phyloP scores from a whole-genome alignment of 495 filamentous ascomycete genomes.

The Pseudotulostoma volvatum region DNA sequence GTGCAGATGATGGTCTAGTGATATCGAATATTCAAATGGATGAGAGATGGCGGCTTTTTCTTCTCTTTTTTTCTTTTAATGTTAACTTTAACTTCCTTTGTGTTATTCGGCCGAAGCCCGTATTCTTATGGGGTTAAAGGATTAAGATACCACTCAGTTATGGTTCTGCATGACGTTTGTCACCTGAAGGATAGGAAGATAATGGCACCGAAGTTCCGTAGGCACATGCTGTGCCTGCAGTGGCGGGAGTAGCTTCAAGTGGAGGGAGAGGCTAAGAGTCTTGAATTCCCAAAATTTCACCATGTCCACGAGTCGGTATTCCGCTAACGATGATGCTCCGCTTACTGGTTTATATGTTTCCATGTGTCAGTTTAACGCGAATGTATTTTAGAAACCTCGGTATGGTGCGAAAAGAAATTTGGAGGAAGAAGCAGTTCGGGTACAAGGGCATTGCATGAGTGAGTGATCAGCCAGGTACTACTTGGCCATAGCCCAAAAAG shows the following conservation, averaged over 20 bases:
- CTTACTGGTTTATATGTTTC: background rate
- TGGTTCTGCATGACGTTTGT: background rate
- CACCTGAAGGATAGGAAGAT: background rate
- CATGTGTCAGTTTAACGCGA: background rate
- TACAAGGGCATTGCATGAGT: no score
- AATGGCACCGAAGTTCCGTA: background rate
- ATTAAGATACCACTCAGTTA: background rate
- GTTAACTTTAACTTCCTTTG: no score
- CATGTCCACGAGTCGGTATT: background rate
- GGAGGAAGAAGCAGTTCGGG: no score
- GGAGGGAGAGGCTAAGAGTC: background rate
- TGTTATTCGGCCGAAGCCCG: no score
- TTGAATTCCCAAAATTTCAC: background rate
- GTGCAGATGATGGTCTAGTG: slow-evolving; percentile 96
- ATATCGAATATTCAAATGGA: background rate
- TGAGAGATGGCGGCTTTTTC: background rate
- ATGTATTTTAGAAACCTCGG: background rate
- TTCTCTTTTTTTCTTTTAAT: no score
- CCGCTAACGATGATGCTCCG: background rate
- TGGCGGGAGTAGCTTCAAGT: background rate
- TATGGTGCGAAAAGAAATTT: slow-evolving; percentile 1
- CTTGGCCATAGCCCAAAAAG: no score
- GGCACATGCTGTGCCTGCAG: background rate
- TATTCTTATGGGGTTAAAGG: background rate
- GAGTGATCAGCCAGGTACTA: no score